A percentile compares a stretch with the other conserved stretches of the same genome.
phyloP scores from a whole-genome alignment of 768 basidiomycete genomes.

The Peribolospora baueri region DNA sequence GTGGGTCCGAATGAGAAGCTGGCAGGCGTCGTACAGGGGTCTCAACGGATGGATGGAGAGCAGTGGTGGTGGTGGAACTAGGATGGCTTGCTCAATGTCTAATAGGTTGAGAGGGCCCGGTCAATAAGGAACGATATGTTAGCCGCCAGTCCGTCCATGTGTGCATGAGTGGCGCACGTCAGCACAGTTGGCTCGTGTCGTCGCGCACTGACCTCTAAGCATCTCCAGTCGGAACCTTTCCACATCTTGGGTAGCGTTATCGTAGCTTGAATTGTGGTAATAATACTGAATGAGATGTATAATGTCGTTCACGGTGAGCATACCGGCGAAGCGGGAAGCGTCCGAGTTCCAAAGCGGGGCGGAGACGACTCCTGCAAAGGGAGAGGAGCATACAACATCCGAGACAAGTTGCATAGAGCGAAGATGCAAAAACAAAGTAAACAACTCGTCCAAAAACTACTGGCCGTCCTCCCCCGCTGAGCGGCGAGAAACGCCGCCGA shows the following conservation, averaged over 20 bases:
- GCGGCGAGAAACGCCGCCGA: too few species aligned
- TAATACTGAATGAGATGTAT: conserved; percentile 99
- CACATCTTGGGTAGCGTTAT: conserved; percentile 67
- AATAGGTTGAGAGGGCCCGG: background rate
- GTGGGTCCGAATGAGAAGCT: conserved; percentile 76
- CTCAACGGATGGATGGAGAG: conserved; percentile 66
- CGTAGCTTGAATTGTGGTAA: conserved; percentile 59
- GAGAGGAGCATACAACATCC: conserved; percentile 1
- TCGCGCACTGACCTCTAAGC: conserved; percentile 42
- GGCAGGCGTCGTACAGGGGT: conserved; percentile 71
- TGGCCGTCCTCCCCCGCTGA: background rate
- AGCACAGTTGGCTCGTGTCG: background rate
- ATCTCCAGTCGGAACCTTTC: conserved; percentile 74
- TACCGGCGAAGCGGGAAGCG: conserved; percentile 73
- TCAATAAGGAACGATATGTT: too few species aligned
- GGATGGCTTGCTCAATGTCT: conserved; percentile 85
- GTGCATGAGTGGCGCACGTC: background rate
- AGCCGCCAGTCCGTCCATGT: too few species aligned
- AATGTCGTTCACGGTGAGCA: conserved; percentile 98
- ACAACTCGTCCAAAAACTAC: background rate
- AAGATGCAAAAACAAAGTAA: background rate
- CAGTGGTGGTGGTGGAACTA: conserved; percentile 76
- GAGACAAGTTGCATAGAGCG: conserved; percentile 2
- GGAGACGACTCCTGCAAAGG: conserved; percentile 61
- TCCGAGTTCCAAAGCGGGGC: conserved; percentile 97